Base-by-base conservation (phyloP, 139 green algal genomes). In the Micromonas pusilla region DNA sequence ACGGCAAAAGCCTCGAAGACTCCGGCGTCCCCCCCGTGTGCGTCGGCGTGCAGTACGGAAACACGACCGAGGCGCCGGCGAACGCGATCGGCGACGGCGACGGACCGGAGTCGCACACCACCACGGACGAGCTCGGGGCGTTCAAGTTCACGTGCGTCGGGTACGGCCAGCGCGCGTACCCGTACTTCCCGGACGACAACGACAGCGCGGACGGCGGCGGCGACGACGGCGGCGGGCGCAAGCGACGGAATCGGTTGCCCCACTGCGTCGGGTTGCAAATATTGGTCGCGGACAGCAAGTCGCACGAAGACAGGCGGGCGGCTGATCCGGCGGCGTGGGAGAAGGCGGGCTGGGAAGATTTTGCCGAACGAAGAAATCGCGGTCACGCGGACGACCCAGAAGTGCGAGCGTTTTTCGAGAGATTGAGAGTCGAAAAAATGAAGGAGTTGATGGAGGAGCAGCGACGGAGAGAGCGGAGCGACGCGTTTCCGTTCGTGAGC, bases 31-130 rank as follows among this genome's bases (percentile, higher is more conserved):
- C 45, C 45, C 45, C 45, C 9, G 9, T 9, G 45, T 57, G 45
- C 45, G 45, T 16, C 9, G 45, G 45, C 4, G 25, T 78, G 5
- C 76, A 78, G 28, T 34, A 78, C 72, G 72, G 63, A 70, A 6
- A 20, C 9, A 28, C 63, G 9, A 70, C 53, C 53, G 53, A 64
- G 20, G 53, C n/a, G n/a, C n/a, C n/a, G n/a, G n/a, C n/a, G n/a
- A n/a, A n/a, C n/a, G n/a, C n/a, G n/a, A n/a, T n/a, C n/a, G n/a
- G n/a, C n/a, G n/a, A n/a, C n/a, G n/a, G n/a, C 45, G 45, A 57
- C 45, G 16, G 45, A 9, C 16, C 16, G 9, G 45, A 57, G 45
- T 9, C 9, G 9, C 9, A 9, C 45, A 23, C 45, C 45, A 9
- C 45, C 45, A 9, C 45, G 45, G 16, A 57, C 45, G 16, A 9